Percentiles rank a stretch among this genome's conserved stretches.
phyloP scores from a whole-genome alignment of 371 early-diverging fungal genomes.

The Syncephalastrum racemosum region DNA sequence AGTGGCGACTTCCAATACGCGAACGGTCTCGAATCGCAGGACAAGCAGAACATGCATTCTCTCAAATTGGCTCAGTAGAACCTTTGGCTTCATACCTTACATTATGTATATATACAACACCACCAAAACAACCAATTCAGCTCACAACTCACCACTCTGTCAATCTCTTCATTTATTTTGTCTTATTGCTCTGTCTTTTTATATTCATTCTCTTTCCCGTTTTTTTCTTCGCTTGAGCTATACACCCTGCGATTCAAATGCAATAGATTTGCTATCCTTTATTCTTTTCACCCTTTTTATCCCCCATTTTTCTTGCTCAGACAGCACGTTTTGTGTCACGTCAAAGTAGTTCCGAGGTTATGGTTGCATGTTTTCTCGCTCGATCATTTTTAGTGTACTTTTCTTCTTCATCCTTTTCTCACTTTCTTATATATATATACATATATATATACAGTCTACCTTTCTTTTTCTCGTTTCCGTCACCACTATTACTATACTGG shows the following conservation, averaged over 20 bases:
- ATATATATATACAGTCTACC: too few species aligned
- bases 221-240: neutral
- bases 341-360: too few species aligned
- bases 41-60: constrained; percentile 39
- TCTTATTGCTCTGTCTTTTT: neutral
- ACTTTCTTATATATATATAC: too few species aligned
- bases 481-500: too few species aligned
- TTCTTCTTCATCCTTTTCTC: too few species aligned
- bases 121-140: neutral
- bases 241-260: neutral
- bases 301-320: constrained; percentile 4
- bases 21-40: constrained; percentile 44
- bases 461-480: too few species aligned
- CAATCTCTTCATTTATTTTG: neutral
- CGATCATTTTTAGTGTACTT: too few species aligned
- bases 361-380: too few species aligned
- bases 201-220: neutral
- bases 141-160: constrained; percentile 2
- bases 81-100: constrained; percentile 3
- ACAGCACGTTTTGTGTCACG: too few species aligned
- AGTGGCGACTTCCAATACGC: constrained; percentile 71
- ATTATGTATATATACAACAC: constrained; percentile 1
- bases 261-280: neutral
- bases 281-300: neutral
- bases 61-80: constrained; percentile 32